Evolutionary conservation across 208 protist species (phyloP), one percentile per base, ranked within the genome.

Genomic region (Leishmania major): DNA sequence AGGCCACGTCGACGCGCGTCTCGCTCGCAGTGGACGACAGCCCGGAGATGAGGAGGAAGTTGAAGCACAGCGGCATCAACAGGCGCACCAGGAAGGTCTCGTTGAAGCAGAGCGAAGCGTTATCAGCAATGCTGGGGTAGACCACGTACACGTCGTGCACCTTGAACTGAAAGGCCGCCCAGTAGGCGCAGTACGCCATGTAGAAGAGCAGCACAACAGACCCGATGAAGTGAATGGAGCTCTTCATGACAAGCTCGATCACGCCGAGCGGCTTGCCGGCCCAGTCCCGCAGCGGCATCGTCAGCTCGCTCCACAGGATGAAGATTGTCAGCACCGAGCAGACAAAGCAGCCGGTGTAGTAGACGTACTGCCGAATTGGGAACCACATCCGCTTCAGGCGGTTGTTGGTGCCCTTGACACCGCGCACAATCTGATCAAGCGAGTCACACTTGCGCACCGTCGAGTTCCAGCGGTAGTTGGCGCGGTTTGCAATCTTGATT

Each of bases 31-130:
- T 80, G 43, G 83, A 88, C 5, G 84, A 84, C n/a, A 97, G 84
- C 22, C 89, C 91, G 6, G 93, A 85, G 59, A 98, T 96, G 51
- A 96, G 80, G 55, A 98, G 82, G 78, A 97, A 98, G 84, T 97
- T 97, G 81, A 95, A 98, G 88, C 94, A 97, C 77, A 98, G 83
- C 45, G 96, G 96, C 92, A 98, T 97, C 75, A 98, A 89, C 75
- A 98, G 87, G 77, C 96, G 94, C 55, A 94, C 83, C 37, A 98
- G 83, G 84, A 98, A 98, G 7, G 87, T 94, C 69, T 93, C 88
- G 82, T 94, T 95, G 87, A 98, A 98, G 86, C 95, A 98, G 43
- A 98, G 79, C 35, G 93, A 96, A 60, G 94, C 90, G 78, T 96
- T 96, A 75, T 97, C 93, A 66, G 94, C 92, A 72, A 97, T 96